These are phyloP conservation scores for Schizosaccharomyces japonicus DNA, from an alignment of 805 yeast genomes.

Conservation along the genomic window DNA sequence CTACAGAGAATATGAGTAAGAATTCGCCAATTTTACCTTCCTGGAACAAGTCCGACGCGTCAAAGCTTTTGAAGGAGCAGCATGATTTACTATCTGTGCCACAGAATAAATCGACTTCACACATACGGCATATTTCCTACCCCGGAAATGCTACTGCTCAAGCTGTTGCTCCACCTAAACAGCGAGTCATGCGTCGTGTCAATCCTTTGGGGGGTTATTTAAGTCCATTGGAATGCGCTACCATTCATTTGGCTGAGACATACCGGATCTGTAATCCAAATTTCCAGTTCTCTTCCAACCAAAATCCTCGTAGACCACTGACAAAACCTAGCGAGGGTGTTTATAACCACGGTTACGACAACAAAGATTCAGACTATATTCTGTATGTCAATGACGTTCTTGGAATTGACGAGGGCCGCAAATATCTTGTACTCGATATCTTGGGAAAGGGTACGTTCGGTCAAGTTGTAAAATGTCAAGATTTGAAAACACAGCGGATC, in stretches of 20 bases:
- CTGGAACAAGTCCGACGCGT: too few species aligned
- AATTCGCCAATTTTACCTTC: too few species aligned
- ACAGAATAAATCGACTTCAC: too few species aligned
- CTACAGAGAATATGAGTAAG: too few species aligned
- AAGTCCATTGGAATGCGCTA: conserved; percentile 51
- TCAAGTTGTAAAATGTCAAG: conserved; percentile 87
- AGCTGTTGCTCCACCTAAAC: too few species aligned
- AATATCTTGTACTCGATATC: conserved; percentile 70
- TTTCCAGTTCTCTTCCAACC: conserved; percentile 57
- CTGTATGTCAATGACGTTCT: conserved; percentile 81
- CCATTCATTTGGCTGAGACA: conserved; percentile 53
- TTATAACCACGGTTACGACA: conserved; percentile 63
- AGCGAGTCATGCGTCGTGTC: conserved; percentile 11
- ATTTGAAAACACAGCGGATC: conserved; percentile 51
- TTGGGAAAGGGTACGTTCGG: conserved; percentile 96
- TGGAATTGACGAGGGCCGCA: conserved; percentile 59
- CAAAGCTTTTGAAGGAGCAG: too few species aligned
- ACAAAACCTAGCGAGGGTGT: conserved; percentile 80
- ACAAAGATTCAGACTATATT: conserved; percentile 72
- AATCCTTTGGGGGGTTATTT: conserved; percentile 13
- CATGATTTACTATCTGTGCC: too few species aligned
- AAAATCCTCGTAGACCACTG: conserved; percentile 74
- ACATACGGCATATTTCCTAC: too few species aligned
- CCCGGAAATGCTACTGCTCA: too few species aligned
- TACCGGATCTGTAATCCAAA: conserved; percentile 66